phyloP scores from a whole-genome alignment of 192 early-diverging fungal species.

The Umbelopsis sp. region DNA sequence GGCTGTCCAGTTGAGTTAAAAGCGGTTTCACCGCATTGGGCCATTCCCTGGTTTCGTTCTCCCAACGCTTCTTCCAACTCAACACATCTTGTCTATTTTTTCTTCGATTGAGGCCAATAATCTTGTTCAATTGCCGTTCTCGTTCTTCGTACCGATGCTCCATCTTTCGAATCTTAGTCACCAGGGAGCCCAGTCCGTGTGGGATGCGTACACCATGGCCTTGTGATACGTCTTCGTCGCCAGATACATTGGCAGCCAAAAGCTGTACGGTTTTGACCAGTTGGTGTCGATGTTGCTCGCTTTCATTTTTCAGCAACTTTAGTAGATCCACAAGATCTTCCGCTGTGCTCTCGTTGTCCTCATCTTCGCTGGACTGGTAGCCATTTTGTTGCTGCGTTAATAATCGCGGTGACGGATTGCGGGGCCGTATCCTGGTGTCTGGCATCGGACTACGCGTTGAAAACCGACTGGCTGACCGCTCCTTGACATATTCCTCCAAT shows the following conservation, averaged over 20 bases:
- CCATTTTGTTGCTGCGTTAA: background rate
- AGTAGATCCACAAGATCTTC: slow-evolving; percentile 1
- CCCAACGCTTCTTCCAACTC: slow-evolving; percentile 12
- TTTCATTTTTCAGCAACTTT: background rate
- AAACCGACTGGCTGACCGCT: slow-evolving; percentile 8
- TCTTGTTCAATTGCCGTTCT: slow-evolving; percentile 2
- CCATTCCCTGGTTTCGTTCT: slow-evolving; percentile 2
- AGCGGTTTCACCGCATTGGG: background rate
- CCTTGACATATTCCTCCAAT: slow-evolving; percentile 9
- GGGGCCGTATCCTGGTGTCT: background rate
- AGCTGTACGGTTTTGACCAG: slow-evolving; percentile 9
- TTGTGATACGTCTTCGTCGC: background rate
- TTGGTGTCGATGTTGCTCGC: slow-evolving; percentile 4
- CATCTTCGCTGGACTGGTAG: background rate
- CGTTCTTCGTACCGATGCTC: slow-evolving; percentile 3
- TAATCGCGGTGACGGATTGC: slow-evolving; percentile 2
- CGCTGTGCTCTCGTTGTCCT: background rate
- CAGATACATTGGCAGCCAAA: slow-evolving; percentile 7
- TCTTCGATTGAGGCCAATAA: slow-evolving; percentile 2
- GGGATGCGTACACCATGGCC: background rate
- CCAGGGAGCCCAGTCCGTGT: background rate
- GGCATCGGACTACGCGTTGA: background rate
- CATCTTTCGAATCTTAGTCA: slow-evolving; percentile 11
- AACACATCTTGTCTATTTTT: background rate
- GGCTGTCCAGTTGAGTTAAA: background rate